Evolutionary conservation across 495 filamentous ascomycete species (phyloP), one percentile per base, ranked within the genome.

Genomic region (Amorphotheca resinae): DNA sequence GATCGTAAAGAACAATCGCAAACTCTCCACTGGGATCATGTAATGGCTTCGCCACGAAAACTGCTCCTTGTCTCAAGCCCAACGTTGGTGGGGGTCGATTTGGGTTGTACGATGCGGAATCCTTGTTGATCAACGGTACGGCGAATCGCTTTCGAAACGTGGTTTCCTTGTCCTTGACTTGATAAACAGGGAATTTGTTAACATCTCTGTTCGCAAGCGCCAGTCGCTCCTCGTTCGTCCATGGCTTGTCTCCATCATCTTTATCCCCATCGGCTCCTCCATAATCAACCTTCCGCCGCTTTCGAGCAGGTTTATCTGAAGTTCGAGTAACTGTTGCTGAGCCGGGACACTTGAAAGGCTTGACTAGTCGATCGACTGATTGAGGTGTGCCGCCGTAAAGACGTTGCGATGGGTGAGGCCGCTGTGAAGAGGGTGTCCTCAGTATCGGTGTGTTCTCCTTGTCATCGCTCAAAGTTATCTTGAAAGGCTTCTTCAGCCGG

Each of bases 11-110:
- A 4, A 99, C 91, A 52, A 99, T 96, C 1, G 91, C 82, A 62
- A 96, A 93, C 54, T 99, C 93, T 44, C 84, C 93, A 55, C 80
- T 84, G 0, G 91, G 91, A 53, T 99, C 91, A 58, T 99, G 93
- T 42, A 99, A 59, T 31, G 91, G 82, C 52, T 84, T 93, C 16
- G 87, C 86, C 9, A 94, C 71, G 59, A 96, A 95, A 4, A 77
- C 74, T 1, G 82, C 79, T 9, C 89, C 87, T 55, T 74, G 79
- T 48, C 91, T 68, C 65, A 99, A 70, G 1, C 91, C 91, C 23
- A 99, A 61, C 0, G 84, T 81, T 2, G 93, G 91, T 8, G 93
- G 81, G 4, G 84, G 78, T 20, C 91, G 71, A 35, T 77, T 76
- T 2, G 80, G 65, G 55, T 86, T 82, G 60, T 95, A 96, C 2